Conservation (phyloP, 2,329 filamentous ascomycete genomes). For the Pleurostoma richardsiae region DNA sequence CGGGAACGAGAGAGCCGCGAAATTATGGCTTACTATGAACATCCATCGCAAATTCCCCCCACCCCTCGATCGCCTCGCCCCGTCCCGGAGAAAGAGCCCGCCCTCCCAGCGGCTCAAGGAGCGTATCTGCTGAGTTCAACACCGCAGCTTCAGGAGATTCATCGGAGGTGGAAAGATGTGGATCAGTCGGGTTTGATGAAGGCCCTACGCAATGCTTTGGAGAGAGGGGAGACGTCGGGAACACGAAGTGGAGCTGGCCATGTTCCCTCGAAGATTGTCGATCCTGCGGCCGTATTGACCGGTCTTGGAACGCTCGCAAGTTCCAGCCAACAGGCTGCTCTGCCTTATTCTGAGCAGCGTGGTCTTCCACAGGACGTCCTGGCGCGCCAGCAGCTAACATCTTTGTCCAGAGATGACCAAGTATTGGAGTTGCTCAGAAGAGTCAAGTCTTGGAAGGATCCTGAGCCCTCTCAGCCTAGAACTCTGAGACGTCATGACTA, state of each 20-base stretch:
- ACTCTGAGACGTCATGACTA: slow-evolving; percentile 31
- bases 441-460: slow-evolving; percentile 36
- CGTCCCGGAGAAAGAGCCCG: slow-evolving; percentile 3
- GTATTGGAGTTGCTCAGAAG: slow-evolving; percentile 37
- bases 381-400: slow-evolving; percentile 7
- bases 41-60: slow-evolving; percentile 47
- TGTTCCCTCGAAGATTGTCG: neutral
- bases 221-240: slow-evolving; percentile 28
- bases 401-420: slow-evolving; percentile 31
- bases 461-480: slow-evolving; percentile 24
- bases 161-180: slow-evolving; percentile 41
- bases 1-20: slow-evolving; percentile 52
- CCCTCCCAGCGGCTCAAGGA: neutral
- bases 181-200: slow-evolving; percentile 35
- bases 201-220: slow-evolving; percentile 35
- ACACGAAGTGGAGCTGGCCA: neutral
- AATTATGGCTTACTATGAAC: slow-evolving; percentile 57
- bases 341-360: slow-evolving; percentile 15
- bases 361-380: slow-evolving; percentile 13
- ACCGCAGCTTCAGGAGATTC: slow-evolving; percentile 30
- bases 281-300: neutral
- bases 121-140: neutral
- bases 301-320: neutral
- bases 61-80: slow-evolving; percentile 48
- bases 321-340: slow-evolving; percentile 18